Evolutionary conservation across 2,329 filamentous ascomycete species (phyloP).

Genomic region (Pseudogymnoascus sp.): DNA sequence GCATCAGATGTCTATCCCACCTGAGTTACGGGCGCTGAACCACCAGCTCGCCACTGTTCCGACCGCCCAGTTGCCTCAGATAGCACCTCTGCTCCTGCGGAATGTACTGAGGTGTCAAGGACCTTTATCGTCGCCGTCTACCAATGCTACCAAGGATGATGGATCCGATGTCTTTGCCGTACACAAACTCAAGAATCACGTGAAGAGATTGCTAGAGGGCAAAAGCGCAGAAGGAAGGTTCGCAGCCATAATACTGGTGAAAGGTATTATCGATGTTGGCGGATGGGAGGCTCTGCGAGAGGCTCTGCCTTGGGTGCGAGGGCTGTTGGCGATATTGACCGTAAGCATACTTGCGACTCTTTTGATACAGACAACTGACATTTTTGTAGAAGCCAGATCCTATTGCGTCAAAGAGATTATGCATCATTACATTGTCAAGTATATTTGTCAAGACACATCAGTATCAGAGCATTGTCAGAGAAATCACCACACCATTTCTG

Average conservation of each 20-base stretch:
- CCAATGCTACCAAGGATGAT: constrained; percentile 52
- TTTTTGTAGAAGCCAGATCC: constrained; percentile 64
- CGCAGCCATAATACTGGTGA: constrained; percentile 68
- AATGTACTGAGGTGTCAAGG: constrained; percentile 50
- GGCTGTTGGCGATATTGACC: constrained; percentile 66
- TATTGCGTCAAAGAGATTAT: constrained; percentile 64
- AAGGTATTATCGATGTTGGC: constrained; percentile 72
- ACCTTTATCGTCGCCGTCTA: constrained; percentile 56
- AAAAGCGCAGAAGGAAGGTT: constrained; percentile 68
- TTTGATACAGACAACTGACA: constrained; percentile 13
- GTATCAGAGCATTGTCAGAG: constrained; percentile 74
- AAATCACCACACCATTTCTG: constrained; percentile 78
- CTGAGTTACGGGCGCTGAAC: constrained; percentile 58
- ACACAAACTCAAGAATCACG: constrained; percentile 72
- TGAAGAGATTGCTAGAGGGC: constrained; percentile 71
- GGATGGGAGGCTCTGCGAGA: constrained; percentile 74
- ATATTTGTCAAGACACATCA: constrained; percentile 78
- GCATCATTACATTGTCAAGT: constrained; percentile 67
- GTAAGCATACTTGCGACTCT: constrained; percentile 34
- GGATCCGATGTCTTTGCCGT: constrained; percentile 59
- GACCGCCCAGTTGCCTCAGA: constrained; percentile 63
- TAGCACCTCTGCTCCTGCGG: constrained; percentile 61
- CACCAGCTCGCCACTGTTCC: constrained; percentile 65
- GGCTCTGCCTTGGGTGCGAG: constrained; percentile 67
- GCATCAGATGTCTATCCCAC: constrained; percentile 32